A percentile compares a stretch with the other conserved stretches of the same genome.
Evolutionary conservation across 1,284 basidiomycete species (phyloP).

Genomic region (Xerocomus amazonicus): DNA sequence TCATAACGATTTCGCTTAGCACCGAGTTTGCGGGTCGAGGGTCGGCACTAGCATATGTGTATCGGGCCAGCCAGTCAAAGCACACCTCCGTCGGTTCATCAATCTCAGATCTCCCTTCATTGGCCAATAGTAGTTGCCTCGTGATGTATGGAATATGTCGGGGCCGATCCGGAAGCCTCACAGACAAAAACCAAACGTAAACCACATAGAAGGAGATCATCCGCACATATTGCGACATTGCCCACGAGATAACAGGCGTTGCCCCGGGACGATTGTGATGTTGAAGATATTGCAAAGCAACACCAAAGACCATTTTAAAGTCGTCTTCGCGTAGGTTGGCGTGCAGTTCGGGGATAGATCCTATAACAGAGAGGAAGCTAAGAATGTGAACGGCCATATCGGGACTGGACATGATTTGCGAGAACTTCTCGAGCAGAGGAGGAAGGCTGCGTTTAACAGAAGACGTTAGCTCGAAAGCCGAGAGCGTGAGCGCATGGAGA

Average conservation of each 20-base stretch:
- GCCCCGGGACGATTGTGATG: constrained; percentile 77
- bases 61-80: constrained; percentile 96
- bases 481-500: constrained; percentile 85
- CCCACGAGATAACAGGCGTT: constrained; percentile 70
- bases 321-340: constrained; percentile 92
- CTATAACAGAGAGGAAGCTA: constrained; percentile 87
- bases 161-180: constrained; percentile 83
- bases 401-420: constrained; percentile 93
- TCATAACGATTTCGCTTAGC: constrained; percentile 71
- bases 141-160: constrained; percentile 86
- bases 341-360: constrained; percentile 76
- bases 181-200: constrained; percentile 92
- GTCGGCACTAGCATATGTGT: constrained; percentile 92
- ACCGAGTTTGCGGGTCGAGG: constrained; percentile 83
- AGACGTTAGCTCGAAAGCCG: constrained; percentile 84
- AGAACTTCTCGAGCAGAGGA: constrained; percentile 83
- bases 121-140: constrained; percentile 83
- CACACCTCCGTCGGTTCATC: constrained; percentile 95
- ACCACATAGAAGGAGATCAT: constrained; percentile 92
- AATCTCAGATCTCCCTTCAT: constrained; percentile 70
- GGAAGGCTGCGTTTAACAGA: constrained; percentile 83
- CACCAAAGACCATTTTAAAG: constrained; percentile 93
- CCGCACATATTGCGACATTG: constrained; percentile 93
- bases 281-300: constrained; percentile 93
- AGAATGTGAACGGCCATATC: constrained; percentile 95